Evolutionary conservation across 2,329 filamentous ascomycete genomes (phyloP), one percentile per base, ranked within the genome.

Genomic region (Rhynchosporium secalis): DNA sequence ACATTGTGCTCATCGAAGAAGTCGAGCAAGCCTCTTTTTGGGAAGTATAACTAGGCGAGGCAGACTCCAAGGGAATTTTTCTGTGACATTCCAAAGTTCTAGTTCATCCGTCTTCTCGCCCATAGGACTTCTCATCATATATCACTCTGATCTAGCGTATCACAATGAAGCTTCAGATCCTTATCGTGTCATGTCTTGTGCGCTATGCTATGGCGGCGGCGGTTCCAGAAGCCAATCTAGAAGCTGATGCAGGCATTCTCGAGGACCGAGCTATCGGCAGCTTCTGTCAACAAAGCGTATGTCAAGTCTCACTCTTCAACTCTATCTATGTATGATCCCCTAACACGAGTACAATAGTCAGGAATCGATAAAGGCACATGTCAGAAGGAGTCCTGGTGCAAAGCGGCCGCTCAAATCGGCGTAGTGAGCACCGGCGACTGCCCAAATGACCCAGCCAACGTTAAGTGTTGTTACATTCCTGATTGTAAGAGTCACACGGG

Each of bases 391-490:
- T 46, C 54, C n/a, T 56, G 40, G 40, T 56, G 54, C 28, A 46
- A 36, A 33, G 54, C 54, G 0, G 8, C 54, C 33, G 54, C 26
- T 10, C 40, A 45, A 33, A n/a, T 45, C 10, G 54, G 54, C 3
- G 33, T 56, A 5, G 31, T 46, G n/a, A 45, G 40, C 54, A 38
- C 28, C n/a, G 54, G 54, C 12, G 54, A 56, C n/a, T 56, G 54
- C n/a, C 54, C 54, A 33, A 10, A 46, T 6, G 54, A 56, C 5
- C 40, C 54, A 12, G 12, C 31, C n/a, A 28, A 56, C 20, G 54
- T 56, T 2, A 56, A 56, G 28, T 56, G 54, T 26, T 56, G 54
- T 31, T 45, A 56, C 10, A 47, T 47, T 33, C 54, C 54, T 20
- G 28, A 45, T 15, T 56, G 54, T 28, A 56, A 45, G 40, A 46